These are phyloP conservation scores for Calophaca sinica DNA, from an alignment of 306 rosid species.

Conservation along the genomic window DNA sequence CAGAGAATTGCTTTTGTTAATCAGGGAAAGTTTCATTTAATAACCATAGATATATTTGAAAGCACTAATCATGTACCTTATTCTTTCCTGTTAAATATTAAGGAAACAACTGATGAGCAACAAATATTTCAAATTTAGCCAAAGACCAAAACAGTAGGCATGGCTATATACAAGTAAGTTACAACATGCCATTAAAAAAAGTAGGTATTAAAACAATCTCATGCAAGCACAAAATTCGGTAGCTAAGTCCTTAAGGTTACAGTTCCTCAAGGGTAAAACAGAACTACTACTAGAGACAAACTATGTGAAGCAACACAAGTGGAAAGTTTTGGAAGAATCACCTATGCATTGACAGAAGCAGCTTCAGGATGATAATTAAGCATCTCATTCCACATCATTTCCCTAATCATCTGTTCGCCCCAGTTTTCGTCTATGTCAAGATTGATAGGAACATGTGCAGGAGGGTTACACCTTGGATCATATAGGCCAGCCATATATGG, in stretches of 20 bases:
- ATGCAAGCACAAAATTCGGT: slow-evolving; percentile 39
- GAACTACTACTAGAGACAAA: slow-evolving; percentile 33
- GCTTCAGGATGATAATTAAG: slow-evolving; percentile 80
- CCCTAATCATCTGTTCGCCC: slow-evolving; percentile 66
- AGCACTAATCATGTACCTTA: not conserved
- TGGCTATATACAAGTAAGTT: slow-evolving; percentile 61
- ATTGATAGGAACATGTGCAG: slow-evolving; percentile 62
- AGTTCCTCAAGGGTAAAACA: slow-evolving; percentile 7
- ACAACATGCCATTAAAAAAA: slow-evolving; percentile 39
- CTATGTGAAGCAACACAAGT: slow-evolving; percentile 11
- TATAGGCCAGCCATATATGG: slow-evolving; percentile 78
- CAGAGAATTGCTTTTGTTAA: too few species aligned
- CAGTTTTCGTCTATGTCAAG: slow-evolving; percentile 74
- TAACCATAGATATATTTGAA: slow-evolving; percentile 14
- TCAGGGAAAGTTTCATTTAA: not conserved
- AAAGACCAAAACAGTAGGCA: slow-evolving; percentile 39
- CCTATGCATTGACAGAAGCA: slow-evolving; percentile 48
- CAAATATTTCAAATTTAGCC: slow-evolving; percentile 29
- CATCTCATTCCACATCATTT: slow-evolving; percentile 91
- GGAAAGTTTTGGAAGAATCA: slow-evolving; percentile 36
- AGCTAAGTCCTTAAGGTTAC: slow-evolving; percentile 38
- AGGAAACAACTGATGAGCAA: slow-evolving; percentile 32
- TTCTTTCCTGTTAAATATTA: not conserved
- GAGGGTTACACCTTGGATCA: slow-evolving; percentile 65
- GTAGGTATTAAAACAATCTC: slow-evolving; percentile 40